These are phyloP conservation scores for Trichaptum fuscoviolaceum DNA, from an alignment of 768 basidiomycete genomes.

Conservation along the genomic window DNA sequence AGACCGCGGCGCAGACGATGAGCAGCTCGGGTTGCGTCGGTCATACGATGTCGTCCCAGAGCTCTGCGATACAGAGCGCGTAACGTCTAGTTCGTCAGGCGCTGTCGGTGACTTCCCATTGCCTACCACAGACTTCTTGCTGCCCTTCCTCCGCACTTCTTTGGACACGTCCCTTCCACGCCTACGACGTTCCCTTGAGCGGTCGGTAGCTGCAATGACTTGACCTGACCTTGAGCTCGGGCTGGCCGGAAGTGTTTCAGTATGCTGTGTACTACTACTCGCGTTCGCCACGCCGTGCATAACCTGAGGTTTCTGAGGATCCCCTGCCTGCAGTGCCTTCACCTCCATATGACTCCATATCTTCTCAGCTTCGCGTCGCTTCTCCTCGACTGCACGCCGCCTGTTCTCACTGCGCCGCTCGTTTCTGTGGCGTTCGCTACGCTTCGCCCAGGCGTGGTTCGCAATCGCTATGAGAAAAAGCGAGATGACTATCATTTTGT, in stretches of 20 bases:
- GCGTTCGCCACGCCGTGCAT: not conserved
- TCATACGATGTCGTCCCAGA: not conserved
- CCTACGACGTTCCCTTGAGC: not conserved
- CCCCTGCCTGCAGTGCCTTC: not conserved
- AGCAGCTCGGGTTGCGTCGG: not conserved
- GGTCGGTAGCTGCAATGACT: not conserved
- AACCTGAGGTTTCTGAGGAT: not conserved
- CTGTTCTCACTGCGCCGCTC: not conserved
- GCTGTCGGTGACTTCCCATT: not conserved
- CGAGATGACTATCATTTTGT: not conserved
- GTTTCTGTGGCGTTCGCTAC: not conserved
- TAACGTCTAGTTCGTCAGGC: not conserved
- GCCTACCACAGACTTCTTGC: not conserved
- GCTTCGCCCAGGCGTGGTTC: not conserved
- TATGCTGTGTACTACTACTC: not conserved
- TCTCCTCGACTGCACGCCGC: not conserved
- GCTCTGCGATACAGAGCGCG: not conserved
- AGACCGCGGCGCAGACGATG: not conserved
- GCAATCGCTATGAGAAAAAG: not conserved
- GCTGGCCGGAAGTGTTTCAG: not conserved
- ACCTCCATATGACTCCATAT: not conserved
- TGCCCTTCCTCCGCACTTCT: not conserved
- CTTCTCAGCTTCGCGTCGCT: not conserved
- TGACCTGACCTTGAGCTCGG: not conserved
- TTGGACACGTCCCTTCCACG: constrained; percentile 2